Percentiles rank a stretch among this genome's conserved stretches.
phyloP scores from a whole-genome alignment of 495 filamentous ascomycete species.

The Apodospora peruviana region DNA sequence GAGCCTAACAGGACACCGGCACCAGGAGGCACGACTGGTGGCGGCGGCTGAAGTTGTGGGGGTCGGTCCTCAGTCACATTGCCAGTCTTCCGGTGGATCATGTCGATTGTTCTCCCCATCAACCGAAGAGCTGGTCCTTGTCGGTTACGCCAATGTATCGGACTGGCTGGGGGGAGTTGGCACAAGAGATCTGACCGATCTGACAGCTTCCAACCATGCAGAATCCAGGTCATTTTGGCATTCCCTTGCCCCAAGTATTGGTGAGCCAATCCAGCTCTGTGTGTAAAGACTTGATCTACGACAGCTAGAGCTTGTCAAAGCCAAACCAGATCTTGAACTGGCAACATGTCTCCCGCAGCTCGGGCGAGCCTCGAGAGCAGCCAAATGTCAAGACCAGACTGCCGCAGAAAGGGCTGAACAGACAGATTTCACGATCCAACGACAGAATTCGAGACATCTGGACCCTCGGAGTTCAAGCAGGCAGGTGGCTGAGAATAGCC shows the following conservation, averaged over 20 bases:
- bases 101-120: constrained; percentile 3
- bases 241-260: no score
- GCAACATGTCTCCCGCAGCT: background rate
- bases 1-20: background rate
- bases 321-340: no score
- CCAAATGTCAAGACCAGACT: background rate
- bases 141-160: constrained; percentile 1
- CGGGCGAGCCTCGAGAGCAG: background rate
- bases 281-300: no score
- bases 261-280: no score
- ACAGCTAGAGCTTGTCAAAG: no score
- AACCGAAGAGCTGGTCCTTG: constrained; percentile 17
- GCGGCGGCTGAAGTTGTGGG: background rate
- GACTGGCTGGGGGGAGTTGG: constrained; percentile 1
- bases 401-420: constrained; percentile 1
- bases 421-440: background rate
- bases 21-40: no score
- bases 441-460: background rate
- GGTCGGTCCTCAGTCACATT: constrained; percentile 2
- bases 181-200: constrained; percentile 9
- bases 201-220: background rate
- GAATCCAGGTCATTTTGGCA: background rate
- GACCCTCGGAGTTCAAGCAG: no score
- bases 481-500: constrained; percentile 10
- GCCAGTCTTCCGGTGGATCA: constrained; percentile 2